phyloP scores from a whole-genome alignment of 169 alveolate species.

The Eimeria necatrix region DNA sequence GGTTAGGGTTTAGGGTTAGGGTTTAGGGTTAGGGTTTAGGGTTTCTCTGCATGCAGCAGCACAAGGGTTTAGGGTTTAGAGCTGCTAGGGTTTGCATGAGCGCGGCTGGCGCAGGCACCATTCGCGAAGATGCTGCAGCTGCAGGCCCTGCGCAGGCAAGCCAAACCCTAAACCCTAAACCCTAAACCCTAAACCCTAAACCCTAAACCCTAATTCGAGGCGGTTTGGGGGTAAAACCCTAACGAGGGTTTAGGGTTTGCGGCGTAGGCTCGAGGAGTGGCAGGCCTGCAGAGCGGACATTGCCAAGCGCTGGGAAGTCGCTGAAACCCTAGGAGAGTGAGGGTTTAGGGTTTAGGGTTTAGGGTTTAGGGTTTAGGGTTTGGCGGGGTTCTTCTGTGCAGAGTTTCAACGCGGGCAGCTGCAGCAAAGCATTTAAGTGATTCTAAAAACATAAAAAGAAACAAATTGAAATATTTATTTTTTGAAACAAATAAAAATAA shows the following conservation, averaged over 20 bases:
- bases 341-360: conserved; percentile 33
- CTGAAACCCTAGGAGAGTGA: conserved; percentile 4
- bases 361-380: no score
- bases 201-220: not conserved
- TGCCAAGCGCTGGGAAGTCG: not conserved
- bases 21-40: no score
- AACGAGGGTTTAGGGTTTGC: not conserved
- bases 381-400: no score
- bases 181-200: not conserved
- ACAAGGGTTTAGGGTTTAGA: no score
- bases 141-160: not conserved
- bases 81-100: no score
- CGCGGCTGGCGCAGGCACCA: not conserved
- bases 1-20: conserved; percentile 26
- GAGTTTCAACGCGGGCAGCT: no score
- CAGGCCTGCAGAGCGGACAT: conserved; percentile 2
- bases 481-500: not conserved
- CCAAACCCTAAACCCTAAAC: conserved; percentile 31
- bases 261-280: conserved; percentile 14
- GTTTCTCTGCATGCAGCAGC: no score
- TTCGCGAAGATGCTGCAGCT: not conserved
- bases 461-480: no score
- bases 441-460: not conserved
- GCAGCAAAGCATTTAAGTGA: not conserved
- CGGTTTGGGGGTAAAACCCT: not conserved